These are phyloP conservation scores for Massarina eburnea DNA, from an alignment of 2,329 filamentous ascomycete genomes.

Conservation along the genomic window DNA sequence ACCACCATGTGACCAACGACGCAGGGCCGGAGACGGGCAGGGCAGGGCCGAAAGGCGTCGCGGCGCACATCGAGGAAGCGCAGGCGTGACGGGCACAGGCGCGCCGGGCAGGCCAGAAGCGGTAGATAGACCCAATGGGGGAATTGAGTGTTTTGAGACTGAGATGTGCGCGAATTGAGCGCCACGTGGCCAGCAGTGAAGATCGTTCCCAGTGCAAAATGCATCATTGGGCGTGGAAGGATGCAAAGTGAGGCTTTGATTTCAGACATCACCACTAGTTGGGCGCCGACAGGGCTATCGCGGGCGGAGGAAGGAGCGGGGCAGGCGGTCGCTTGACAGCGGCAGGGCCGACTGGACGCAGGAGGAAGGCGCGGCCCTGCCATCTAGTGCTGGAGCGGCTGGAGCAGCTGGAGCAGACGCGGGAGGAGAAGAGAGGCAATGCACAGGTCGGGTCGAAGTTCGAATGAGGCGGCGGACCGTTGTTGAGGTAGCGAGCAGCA, in stretches of 20 bases:
- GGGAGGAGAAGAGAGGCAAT: not conserved
- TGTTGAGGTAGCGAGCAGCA: no score
- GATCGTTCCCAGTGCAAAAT: not conserved
- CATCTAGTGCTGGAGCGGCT: no score
- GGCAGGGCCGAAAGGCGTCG: conserved; percentile 20
- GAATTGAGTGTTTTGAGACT: not conserved
- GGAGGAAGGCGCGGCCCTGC: not conserved
- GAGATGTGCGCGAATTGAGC: not conserved
- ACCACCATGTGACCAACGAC: conserved; percentile 31
- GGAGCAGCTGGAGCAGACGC: not conserved
- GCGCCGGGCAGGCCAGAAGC: conserved; percentile 4
- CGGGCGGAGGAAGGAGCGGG: conserved; percentile 6
- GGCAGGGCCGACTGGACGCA: conserved; percentile 4
- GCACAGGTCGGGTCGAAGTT: no score
- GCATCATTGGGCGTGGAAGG: conserved; percentile 5
- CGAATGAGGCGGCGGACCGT: no score
- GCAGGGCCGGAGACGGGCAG: conserved; percentile 26
- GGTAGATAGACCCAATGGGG: not conserved
- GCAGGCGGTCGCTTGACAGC: conserved; percentile 3
- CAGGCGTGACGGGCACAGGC: no score
- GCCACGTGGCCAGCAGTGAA: conserved; percentile 9
- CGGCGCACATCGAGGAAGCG: not conserved
- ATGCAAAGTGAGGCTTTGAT: conserved; percentile 5
- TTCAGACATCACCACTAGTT: conserved; percentile 2
- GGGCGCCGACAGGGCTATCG: conserved; percentile 11